Base-by-base conservation (phyloP, 1,284 basidiomycete genomes). In the Heterobasidion parviporum region DNA sequence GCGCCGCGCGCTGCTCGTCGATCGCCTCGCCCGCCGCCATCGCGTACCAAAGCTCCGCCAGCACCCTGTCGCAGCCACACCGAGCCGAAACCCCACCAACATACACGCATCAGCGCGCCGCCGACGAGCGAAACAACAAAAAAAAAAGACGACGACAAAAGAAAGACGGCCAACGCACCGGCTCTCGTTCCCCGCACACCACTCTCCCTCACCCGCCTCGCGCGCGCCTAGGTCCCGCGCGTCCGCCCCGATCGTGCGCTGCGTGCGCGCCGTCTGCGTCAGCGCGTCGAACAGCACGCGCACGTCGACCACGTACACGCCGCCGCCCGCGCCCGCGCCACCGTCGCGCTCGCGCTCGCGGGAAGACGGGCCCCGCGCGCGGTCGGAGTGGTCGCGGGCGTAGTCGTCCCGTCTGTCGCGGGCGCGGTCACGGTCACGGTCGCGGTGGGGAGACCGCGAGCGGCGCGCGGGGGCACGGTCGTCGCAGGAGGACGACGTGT, bases 171-270 rank as follows among this genome's bases (percentile, higher is more conserved):
- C 14, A 15, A 61, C 70, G 44, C 54, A 70, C 72, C 66, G 64
- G 64, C 68, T 69, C 41, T 72, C 72, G 47, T 66, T 71, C 18
- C 70, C 71, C 9, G 71, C 70, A 56, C 67, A 70, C 64, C 63
- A 65, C 41, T 54, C 56, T 26, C 62, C 61, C 3, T 58, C 55
- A 34, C 64, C 58, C 15, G 59, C 51, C 0, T 55, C 41, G 53
- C 62, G 16, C 35, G 36, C 56, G 8, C 45, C 48, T 44, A 59
- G 52, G 20, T 54, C 55, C 6, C 58, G 57, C 9, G 59, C 56
- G 41, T 57, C 55, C 0, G 44, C 54, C 8, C 61, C 57, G 26
- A 58, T 50, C 52, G 48, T 35, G 34, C 1, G 51, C 55, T 36
- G 59, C 32, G 49, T 12, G 49, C 6, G 49, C 3, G 54, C 52